Evolutionary conservation across 2,329 filamentous ascomycete genomes (phyloP).

Genomic region (Orbilia quercus): DNA sequence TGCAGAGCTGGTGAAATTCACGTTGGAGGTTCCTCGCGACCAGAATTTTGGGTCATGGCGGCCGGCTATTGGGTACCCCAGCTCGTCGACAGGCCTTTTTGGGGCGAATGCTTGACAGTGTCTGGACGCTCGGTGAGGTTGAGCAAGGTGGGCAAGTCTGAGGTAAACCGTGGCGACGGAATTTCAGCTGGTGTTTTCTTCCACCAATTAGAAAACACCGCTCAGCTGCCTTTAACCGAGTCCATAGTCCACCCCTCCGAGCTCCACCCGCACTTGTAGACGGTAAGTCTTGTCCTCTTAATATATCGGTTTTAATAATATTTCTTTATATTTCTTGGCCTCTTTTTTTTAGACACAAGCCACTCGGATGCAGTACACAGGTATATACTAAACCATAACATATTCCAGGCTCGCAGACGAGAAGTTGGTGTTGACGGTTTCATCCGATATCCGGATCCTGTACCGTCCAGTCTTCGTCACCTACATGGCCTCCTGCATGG

Average conservation of each 20-base stretch:
- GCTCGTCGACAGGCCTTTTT: conserved; percentile 14
- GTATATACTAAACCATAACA: conserved; percentile 16
- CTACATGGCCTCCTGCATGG: conserved; percentile 5
- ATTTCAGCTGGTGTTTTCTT: conserved; percentile 24
- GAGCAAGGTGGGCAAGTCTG: conserved; percentile 44
- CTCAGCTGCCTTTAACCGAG: conserved; percentile 51
- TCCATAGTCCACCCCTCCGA: conserved; percentile 9
- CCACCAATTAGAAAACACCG: conserved; percentile 38
- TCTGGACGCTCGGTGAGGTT: conserved; percentile 26
- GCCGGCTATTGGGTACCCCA: conserved; percentile 25
- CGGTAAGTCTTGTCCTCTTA: no score
- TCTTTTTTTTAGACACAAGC: no score
- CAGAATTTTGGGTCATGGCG: conserved; percentile 50
- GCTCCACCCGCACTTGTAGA: background rate
- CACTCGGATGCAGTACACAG: no score
- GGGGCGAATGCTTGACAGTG: background rate
- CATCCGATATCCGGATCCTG: conserved; percentile 33
- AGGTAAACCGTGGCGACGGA: conserved; percentile 40
- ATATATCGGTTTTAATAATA: no score
- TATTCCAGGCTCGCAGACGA: background rate
- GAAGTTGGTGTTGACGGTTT: conserved; percentile 14
- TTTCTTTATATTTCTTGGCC: no score
- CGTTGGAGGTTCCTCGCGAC: conserved; percentile 34
- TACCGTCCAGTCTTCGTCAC: conserved; percentile 9
- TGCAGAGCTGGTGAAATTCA: conserved; percentile 16